These are phyloP conservation scores for Gossypium armourianum DNA, from an alignment of 441 rosid species.

Conservation along the genomic window DNA sequence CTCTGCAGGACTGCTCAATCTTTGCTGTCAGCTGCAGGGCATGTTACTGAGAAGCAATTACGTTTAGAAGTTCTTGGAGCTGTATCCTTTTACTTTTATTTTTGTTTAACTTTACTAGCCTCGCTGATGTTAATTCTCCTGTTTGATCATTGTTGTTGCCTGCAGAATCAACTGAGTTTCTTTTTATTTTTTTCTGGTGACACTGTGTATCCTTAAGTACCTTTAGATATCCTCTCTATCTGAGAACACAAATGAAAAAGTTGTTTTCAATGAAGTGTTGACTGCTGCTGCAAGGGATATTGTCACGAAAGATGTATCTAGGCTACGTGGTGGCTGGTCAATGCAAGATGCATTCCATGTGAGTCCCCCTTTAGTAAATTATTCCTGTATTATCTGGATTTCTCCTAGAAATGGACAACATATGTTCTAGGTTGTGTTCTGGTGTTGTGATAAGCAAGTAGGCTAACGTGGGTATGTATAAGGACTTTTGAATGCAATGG, in stretches of 20 bases:
- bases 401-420: conserved; percentile 4
- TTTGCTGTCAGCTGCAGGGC: conserved; percentile 77
- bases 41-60: conserved; percentile 80
- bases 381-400: conserved; percentile 1
- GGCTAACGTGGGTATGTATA: neutral
- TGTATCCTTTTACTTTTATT: conserved; percentile 48
- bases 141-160: conserved; percentile 6
- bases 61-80: conserved; percentile 90
- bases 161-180: conserved; percentile 11
- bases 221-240: conserved; percentile 69
- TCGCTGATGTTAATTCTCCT: conserved; percentile 14
- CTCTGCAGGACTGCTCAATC: conserved; percentile 79
- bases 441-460: neutral
- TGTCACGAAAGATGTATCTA: conserved; percentile 85
- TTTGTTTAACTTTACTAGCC: conserved; percentile 9
- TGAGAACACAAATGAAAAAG: conserved; percentile 64
- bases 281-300: conserved; percentile 80
- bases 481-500: neutral
- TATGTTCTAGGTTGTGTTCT: neutral
- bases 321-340: conserved; percentile 98
- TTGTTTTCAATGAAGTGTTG: conserved; percentile 80
- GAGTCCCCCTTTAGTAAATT: conserved; percentile 27
- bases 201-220: conserved; percentile 36
- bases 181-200: conserved; percentile 8
- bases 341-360: conserved; percentile 95